These are phyloP conservation scores for Bolboschoenus planiculmis DNA, from an alignment of 176 grass and related monocot genomes.

Conservation along the genomic window DNA sequence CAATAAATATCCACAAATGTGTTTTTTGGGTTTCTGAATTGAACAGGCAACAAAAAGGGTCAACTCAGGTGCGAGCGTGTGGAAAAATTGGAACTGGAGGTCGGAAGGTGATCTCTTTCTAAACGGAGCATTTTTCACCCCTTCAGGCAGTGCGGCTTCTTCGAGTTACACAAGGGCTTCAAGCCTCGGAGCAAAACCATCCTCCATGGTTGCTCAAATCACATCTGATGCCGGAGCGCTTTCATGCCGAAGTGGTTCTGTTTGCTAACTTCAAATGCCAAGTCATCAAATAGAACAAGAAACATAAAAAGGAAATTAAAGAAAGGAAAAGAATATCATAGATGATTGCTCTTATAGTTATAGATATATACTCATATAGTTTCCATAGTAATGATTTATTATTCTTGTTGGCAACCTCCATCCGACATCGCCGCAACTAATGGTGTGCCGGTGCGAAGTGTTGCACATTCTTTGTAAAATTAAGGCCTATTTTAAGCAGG, in stretches of 20 bases:
- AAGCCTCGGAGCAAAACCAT: slow-evolving; percentile 39
- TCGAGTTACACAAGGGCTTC: slow-evolving; percentile 39
- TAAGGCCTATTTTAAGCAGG: background rate
- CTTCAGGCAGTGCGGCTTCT: slow-evolving; percentile 32
- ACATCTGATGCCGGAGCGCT: slow-evolving; percentile 23
- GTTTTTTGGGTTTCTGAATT: background rate
- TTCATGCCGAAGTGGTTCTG: slow-evolving; percentile 7
- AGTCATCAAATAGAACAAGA: background rate
- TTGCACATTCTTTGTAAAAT: slow-evolving; percentile 20
- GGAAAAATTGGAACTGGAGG: slow-evolving; percentile 46
- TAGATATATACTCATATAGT: background rate
- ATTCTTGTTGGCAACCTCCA: slow-evolving; percentile 23
- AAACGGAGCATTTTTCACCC: slow-evolving; percentile 42
- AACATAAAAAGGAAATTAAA: background rate
- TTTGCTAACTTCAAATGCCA: slow-evolving; percentile 10
- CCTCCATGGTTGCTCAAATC: slow-evolving; percentile 32
- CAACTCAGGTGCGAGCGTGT: background rate
- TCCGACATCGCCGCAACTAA: background rate
- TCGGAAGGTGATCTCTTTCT: slow-evolving; percentile 38
- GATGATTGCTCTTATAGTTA: slow-evolving; percentile 10
- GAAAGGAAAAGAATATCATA: background rate
- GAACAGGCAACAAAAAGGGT: slow-evolving; percentile 41
- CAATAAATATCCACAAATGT: too few species aligned
- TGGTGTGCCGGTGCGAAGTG: slow-evolving; percentile 9
- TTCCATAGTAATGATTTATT: background rate